Evolutionary conservation across 345 rosid species (phyloP), one percentile per base, ranked within the genome.

Genomic region (Brassica nigra): DNA sequence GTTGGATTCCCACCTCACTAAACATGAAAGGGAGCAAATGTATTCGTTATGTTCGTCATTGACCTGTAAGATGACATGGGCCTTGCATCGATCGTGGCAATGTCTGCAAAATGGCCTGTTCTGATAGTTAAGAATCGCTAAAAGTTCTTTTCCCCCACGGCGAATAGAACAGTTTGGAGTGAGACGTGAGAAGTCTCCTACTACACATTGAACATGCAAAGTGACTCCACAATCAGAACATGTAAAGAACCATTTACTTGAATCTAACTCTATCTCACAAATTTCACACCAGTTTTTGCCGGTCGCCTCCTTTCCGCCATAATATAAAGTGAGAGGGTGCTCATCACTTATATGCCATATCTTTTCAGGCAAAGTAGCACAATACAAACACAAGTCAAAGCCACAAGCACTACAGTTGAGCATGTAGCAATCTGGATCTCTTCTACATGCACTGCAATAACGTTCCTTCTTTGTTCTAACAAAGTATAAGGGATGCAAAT

Each of bases 1-100:
- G 44, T 39, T 0, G 44, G 12, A 39, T 34, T 34, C 37, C 7
- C 37, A 34, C n/a, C 49, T 8, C 49, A 4, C 16, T 54, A 54
- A 54, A 54, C 59, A 54, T 15, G 23, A 6, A 54, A 2, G 2
- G 23, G 59, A 66, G 4, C 70, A 66, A 2, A 37, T 15, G 42
- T 67, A 76, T 10, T 31, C 67, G n/a, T 15, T 3, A 2, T n/a
- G 58, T 76, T 66, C 4, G 30, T 20, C 33, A 61, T 0, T 0
- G 23, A 6, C 11, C 3, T 77, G 52, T n/a, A 69, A 33, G 8
- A 68, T 69, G 61, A 77, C 15, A 3, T 70, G 49, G 66, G 52
- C 66, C 23, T 42, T 27, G 11, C 73, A 81, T 75, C 85, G 82
- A 58, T 72, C 42, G 18, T 36, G 57, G 52, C 81, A 62, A 29